Percentiles rank a stretch among this genome's conserved stretches.
Conservation (phyloP, 768 basidiomycete species). For the Hericium rajendrae region DNA sequence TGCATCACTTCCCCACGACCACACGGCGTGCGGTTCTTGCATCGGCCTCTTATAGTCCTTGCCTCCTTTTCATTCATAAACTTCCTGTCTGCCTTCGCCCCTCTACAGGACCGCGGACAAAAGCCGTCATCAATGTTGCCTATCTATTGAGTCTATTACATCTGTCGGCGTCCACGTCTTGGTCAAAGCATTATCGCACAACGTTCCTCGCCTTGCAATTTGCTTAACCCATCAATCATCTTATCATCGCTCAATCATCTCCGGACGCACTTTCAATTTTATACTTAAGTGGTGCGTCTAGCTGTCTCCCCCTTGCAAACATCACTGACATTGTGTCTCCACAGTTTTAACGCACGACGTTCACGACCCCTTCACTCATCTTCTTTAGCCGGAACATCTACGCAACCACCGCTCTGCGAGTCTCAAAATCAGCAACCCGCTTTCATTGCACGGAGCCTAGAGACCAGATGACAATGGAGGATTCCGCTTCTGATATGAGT, state of each 20-base stretch:
- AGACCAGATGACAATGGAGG: conserved; percentile 22
- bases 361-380: conserved; percentile 41
- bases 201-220: conserved; percentile 33
- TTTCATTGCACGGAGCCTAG: conserved; percentile 42
- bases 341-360: conserved; percentile 59
- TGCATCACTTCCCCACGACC: conserved; percentile 3
- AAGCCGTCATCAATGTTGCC: conserved; percentile 7
- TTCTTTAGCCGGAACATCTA: conserved; percentile 24
- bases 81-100: not conserved
- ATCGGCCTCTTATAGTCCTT: conserved; percentile 8
- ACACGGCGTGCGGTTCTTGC: conserved; percentile 11
- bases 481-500: conserved; percentile 12
- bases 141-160: conserved; percentile 14
- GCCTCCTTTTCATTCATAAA: not conserved
- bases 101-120: not conserved
- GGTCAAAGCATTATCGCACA: conserved; percentile 24
- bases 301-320: conserved; percentile 18
- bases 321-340: conserved; percentile 1
- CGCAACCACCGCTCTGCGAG: conserved; percentile 24
- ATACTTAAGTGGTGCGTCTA: conserved; percentile 40
- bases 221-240: conserved; percentile 35
- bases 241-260: conserved; percentile 40
- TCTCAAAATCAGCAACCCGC: conserved; percentile 18
- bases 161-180: conserved; percentile 18
- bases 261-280: conserved; percentile 35